These are phyloP conservation scores for Tuber melanosporum DNA, from an alignment of 495 filamentous ascomycete species.

Conservation along the genomic window DNA sequence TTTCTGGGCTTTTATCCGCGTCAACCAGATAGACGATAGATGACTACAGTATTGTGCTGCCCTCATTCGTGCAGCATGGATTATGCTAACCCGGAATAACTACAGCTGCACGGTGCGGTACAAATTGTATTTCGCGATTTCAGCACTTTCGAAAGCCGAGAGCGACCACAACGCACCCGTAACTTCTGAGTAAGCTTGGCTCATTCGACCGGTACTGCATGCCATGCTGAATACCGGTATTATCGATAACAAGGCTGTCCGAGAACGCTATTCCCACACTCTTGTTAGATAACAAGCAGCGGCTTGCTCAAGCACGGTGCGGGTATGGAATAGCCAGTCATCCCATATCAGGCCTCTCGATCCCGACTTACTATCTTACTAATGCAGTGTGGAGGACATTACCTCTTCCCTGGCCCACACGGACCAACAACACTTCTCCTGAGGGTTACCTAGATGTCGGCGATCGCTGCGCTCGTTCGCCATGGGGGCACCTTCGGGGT, in stretches of 20 bases:
- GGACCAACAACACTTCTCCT: neutral
- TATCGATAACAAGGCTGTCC: neutral
- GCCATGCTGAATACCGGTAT: neutral
- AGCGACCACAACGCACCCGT: too few species aligned
- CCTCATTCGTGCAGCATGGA: too few species aligned
- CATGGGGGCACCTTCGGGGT: neutral
- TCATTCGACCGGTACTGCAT: neutral
- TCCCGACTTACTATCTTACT: neutral
- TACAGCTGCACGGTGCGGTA: too few species aligned
- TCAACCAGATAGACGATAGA: too few species aligned
- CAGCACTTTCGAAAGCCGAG: too few species aligned
- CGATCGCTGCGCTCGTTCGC: neutral
- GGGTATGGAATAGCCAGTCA: neutral
- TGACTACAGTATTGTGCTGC: too few species aligned
- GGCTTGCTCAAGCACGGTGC: neutral
- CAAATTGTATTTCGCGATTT: too few species aligned
- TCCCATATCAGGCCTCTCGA: neutral
- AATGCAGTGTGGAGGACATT: neutral
- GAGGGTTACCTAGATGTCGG: neutral
- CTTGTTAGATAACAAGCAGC: neutral
- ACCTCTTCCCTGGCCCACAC: neutral
- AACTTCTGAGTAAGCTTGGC: slow-evolving; percentile 2
- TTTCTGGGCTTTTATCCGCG: too few species aligned
- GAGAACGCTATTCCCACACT: neutral
- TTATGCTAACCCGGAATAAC: too few species aligned